Base-by-base conservation (phyloP, 352 stramenopile genomes). In the Plasmopara muralis region DNA sequence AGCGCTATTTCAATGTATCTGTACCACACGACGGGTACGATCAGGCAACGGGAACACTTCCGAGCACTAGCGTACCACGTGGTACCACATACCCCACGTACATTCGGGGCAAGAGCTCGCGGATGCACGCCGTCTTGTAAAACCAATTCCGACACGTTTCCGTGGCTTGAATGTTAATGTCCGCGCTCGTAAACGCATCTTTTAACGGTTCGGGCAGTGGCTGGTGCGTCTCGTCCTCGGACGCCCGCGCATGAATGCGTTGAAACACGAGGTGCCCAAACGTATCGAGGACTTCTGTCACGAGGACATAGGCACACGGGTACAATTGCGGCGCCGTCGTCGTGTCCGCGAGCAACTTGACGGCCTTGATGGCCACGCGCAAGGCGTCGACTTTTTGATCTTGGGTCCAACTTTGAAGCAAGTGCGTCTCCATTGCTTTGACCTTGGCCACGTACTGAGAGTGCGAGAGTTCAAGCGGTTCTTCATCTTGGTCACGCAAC, bases 61-160 rank as follows among this genome's bases (percentile, higher is more conserved):
- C 20, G 20, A 3, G 3, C 20, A 25, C 20, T 25, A 3, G 20
- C 3, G n/a, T n/a, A n/a, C n/a, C n/a, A 25, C 20, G 20, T 25
- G 20, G 20, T 16, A 39, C 13, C 15, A 12, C 31, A 44, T 38
- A 13, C 8, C 9, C 6, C 4, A 55, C 60, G 51, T 78, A 95
- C 71, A 97, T 93, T 37, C 89, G 77, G 9, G 89, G 89, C 33
- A 97, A 62, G 16, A 97, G 76, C 51, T 97, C 88, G 41, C 88
- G 81, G 50, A 97, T 96, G 57, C 87, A 96, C 13, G 87, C 85
- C 0, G 85, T 95, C 68, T 97, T 97, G 79, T 96, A 97, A 50
- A 97, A 96, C 89, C 89, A 97, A 60, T 97, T 97, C 12, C 87
- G 84, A 18, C 84, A 95, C 18, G 84, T 97, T 62, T 97, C 89